Conservation (phyloP, 129 eudicot genomes). For the Deinandra increscens region DNA sequence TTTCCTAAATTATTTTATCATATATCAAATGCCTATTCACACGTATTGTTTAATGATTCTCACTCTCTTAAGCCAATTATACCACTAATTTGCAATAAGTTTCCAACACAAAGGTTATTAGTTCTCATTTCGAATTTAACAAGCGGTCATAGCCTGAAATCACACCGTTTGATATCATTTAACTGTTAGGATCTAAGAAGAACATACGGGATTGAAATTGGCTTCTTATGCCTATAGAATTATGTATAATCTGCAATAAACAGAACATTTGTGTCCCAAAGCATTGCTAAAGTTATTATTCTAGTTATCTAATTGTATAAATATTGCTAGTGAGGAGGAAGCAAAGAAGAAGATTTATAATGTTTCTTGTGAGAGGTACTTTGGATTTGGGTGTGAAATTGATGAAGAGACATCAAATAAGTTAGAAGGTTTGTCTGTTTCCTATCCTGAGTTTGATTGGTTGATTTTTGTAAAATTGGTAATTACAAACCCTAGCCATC, state of each 20-base stretch:
- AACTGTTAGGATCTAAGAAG: too few relatives aligned
- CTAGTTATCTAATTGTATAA: background rate
- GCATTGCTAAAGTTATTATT: background rate
- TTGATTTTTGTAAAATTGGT: background rate
- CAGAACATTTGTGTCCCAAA: background rate
- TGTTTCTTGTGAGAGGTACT: conserved; percentile 93
- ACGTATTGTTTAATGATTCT: background rate
- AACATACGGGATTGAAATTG: too few relatives aligned
- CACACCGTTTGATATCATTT: background rate
- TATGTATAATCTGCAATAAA: background rate
- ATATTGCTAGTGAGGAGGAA: conserved; percentile 68
- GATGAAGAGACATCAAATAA: conserved; percentile 95
- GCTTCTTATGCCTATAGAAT: background rate
- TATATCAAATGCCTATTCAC: background rate
- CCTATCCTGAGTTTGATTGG: background rate
- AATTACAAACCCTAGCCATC: background rate
- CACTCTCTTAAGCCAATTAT: background rate
- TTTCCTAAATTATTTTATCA: background rate
- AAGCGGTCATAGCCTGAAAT: background rate
- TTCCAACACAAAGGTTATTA: too few relatives aligned
- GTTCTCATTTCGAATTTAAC: background rate
- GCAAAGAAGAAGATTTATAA: conserved; percentile 95
- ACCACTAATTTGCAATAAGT: background rate
- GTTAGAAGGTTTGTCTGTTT: conserved; percentile 61
- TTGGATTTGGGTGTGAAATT: conserved; percentile 95